Evolutionary conservation across 2,329 filamentous ascomycete genomes (phyloP).

Genomic region (Penicillium aurantiogriseum): DNA sequence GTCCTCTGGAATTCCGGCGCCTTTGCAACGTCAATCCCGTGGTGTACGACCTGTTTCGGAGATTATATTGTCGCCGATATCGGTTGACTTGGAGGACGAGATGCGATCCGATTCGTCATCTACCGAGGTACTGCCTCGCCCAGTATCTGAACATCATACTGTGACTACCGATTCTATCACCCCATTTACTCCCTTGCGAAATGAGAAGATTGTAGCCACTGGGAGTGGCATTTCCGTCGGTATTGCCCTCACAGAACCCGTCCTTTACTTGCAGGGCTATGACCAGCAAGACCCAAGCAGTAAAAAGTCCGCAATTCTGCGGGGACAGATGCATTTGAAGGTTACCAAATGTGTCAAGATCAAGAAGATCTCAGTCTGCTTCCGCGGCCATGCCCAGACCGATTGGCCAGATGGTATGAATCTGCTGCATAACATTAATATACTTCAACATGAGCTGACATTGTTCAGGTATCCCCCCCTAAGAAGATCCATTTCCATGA

Average conservation of each 20-base stretch:
- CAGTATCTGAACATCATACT: conserved; percentile 21
- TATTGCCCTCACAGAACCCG: conserved; percentile 49
- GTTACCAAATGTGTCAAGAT: conserved; percentile 90
- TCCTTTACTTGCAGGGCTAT: conserved; percentile 51
- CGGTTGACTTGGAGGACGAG: conserved; percentile 20
- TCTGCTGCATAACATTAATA: neutral
- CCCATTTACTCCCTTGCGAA: conserved; percentile 37
- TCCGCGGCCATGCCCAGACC: conserved; percentile 80
- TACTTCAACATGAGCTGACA: conserved; percentile 3
- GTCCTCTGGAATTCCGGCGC: conserved; percentile 29
- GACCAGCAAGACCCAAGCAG: conserved; percentile 53
- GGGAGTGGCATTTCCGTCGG: conserved; percentile 50
- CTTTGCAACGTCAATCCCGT: conserved; percentile 24
- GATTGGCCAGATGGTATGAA: conserved; percentile 84
- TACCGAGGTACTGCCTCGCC: conserved; percentile 24
- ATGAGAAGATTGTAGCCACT: conserved; percentile 50
- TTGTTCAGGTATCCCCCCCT: conserved; percentile 73
- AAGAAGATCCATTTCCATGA: conserved; percentile 80
- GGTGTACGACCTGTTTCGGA: conserved; percentile 37
- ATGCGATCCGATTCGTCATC: conserved; percentile 32
- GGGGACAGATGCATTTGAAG: conserved; percentile 77
- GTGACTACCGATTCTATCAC: conserved; percentile 28
- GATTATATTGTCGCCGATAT: conserved; percentile 36
- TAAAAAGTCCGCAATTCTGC: conserved; percentile 74
- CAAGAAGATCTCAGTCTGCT: conserved; percentile 83